Percentiles rank a stretch among this genome's conserved stretches.
Conservation (phyloP, 805 yeast genomes). For the Cyberlindnera maclurae region DNA sequence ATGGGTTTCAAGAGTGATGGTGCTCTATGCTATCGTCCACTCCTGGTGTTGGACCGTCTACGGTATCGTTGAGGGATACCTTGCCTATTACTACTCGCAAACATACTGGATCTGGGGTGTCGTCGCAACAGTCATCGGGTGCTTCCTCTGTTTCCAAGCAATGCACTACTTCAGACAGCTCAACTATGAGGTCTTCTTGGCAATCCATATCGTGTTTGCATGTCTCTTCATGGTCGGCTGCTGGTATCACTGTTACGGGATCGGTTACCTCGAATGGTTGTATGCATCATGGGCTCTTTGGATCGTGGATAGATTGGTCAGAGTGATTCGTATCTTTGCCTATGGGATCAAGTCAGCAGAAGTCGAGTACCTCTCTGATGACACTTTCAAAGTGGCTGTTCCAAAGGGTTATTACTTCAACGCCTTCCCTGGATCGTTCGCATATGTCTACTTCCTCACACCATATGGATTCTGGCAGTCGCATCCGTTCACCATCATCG, state of each 20-base stretch:
- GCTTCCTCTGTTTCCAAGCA: slow-evolving; percentile 41
- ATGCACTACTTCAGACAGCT: slow-evolving; percentile 42
- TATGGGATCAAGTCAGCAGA: slow-evolving; percentile 21
- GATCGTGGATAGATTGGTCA: slow-evolving; percentile 37
- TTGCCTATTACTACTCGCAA: neutral
- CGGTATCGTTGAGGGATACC: slow-evolving; percentile 2
- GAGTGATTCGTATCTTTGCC: slow-evolving; percentile 31
- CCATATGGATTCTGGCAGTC: slow-evolving; percentile 56
- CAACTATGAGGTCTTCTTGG: slow-evolving; percentile 54
- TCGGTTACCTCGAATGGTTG: slow-evolving; percentile 48
- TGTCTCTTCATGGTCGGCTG: slow-evolving; percentile 43
- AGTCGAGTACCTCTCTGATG: slow-evolving; percentile 27
- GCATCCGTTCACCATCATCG: slow-evolving; percentile 63
- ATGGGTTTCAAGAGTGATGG: slow-evolving; percentile 45
- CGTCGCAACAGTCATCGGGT: slow-evolving; percentile 37
- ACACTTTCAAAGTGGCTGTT: slow-evolving; percentile 37
- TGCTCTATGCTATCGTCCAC: slow-evolving; percentile 18
- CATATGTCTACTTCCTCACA: slow-evolving; percentile 49
- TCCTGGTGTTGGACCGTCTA: slow-evolving; percentile 14
- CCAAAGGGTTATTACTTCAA: slow-evolving; percentile 40
- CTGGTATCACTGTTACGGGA: slow-evolving; percentile 49
- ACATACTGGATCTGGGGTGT: slow-evolving; percentile 30
- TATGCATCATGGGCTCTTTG: slow-evolving; percentile 29
- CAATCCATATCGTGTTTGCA: slow-evolving; percentile 52
- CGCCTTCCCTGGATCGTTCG: slow-evolving; percentile 48